Base-by-base conservation (phyloP, 108 stramenopile genomes). In the Nitzschia palea region DNA sequence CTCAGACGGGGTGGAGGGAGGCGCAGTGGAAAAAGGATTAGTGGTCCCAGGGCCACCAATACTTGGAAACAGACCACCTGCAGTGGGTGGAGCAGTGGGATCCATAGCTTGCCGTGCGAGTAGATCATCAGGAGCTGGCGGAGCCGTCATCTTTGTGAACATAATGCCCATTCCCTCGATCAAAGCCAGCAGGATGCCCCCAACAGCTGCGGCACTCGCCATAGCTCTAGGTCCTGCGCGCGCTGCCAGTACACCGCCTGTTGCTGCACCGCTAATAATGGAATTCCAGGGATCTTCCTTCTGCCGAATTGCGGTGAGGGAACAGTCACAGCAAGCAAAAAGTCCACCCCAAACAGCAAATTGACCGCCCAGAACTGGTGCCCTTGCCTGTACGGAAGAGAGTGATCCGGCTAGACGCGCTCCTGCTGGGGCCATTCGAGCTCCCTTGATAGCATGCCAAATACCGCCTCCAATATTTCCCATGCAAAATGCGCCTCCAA, bases 261-360 rank as follows among this genome's bases (percentile, higher is more conserved):
- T 98, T 60, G 92, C 95, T 4, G 95, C 96, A 14, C 94, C 92
- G 32, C 82, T 83, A n/a, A 97, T 71, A 56, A 99, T 99, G 44
- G 96, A 86, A 59, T 99, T 99, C 97, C 97, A 99, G 5, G 98
- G 96, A 85, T 99, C 98, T 85, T 99, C 98, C 80, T 94, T 97
- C 74, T 95, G 93, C 48, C 98, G 87, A 25, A 98, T 67, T 14
- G 91, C 87, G 15, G 93, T 93, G 27, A 99, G 72, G 18, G 88
- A 79, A 76, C 98, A 99, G 76, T 99, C 98, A 59, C 89, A 98
- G 53, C 93, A 86, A 15, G 97, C 95, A 78, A 98, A 99, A n/a
- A 97, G 62, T 20, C 91, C 95, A 27, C 98, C 98, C 98, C 98
- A 99, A 1, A 91, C 89, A 8, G 91, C 91, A 55, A 94, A 93